Evolutionary conservation across 768 basidiomycete species (phyloP).

Genomic region (Mycena polygramma): DNA sequence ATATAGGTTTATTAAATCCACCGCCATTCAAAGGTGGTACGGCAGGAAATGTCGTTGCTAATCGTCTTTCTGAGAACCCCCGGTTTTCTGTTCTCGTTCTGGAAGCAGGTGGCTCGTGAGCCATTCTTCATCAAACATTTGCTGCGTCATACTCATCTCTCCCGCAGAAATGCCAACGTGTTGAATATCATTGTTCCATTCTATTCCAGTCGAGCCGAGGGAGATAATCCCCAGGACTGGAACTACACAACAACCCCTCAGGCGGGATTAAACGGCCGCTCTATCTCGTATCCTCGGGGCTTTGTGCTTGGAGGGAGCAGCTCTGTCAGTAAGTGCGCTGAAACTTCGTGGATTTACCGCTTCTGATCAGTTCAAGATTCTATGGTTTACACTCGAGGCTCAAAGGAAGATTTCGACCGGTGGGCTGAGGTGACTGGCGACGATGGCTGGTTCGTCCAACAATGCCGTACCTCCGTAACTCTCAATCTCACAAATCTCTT

Average conservation of each 20-base stretch:
- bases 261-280: neutral
- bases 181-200: neutral
- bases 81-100: neutral
- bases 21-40: neutral
- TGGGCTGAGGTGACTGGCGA: neutral
- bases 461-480: too few relatives aligned
- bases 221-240: neutral
- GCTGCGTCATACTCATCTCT: neutral
- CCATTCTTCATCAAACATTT: neutral
- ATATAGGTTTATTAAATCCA: too few relatives aligned
- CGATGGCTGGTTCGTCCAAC: too few relatives aligned
- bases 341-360: too few relatives aligned
- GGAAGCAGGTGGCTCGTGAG: neutral
- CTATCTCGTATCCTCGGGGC: neutral
- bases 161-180: neutral
- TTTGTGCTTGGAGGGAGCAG: neutral
- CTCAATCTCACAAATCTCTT: too few relatives aligned
- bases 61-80: neutral
- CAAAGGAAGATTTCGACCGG: neutral
- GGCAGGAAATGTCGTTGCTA: neutral
- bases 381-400: neutral
- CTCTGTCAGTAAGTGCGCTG: too few relatives aligned
- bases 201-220: neutral
- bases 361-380: neutral
- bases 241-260: neutral